Evolutionary conservation across 768 basidiomycete genomes (phyloP).

Genomic region (Cystobasidium tubakii): DNA sequence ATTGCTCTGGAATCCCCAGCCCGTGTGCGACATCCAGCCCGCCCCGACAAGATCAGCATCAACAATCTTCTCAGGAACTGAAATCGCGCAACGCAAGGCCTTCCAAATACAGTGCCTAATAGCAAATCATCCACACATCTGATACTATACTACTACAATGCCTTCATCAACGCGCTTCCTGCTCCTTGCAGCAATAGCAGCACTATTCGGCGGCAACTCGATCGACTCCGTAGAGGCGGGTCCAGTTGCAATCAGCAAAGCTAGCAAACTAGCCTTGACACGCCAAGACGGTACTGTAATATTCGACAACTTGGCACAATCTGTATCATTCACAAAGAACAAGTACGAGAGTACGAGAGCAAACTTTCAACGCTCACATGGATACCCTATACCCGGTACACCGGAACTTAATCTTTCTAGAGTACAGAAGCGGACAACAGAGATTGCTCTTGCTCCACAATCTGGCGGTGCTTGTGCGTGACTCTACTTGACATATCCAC

Average conservation of each 20-base stretch:
- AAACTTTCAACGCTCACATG: slow-evolving; percentile 22
- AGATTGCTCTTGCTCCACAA: neutral
- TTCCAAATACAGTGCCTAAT: too few species aligned
- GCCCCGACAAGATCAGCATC: neutral
- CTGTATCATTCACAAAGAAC: slow-evolving; percentile 20
- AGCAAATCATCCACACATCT: too few species aligned
- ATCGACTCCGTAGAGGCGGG: slow-evolving; percentile 12
- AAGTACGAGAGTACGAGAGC: slow-evolving; percentile 10
- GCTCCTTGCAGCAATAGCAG: neutral
- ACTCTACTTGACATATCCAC: too few species aligned
- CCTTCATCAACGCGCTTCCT: neutral
- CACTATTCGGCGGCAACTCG: neutral
- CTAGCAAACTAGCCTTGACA: neutral
- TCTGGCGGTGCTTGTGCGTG: slow-evolving; percentile 12
- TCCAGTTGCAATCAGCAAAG: neutral
- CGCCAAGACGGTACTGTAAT: neutral
- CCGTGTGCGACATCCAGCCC: neutral
- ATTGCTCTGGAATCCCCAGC: neutral
- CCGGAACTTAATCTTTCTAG: slow-evolving; percentile 9
- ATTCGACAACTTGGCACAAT: slow-evolving; percentile 8
- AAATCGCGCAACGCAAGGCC: too few species aligned
- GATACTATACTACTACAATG: slow-evolving; percentile 1
- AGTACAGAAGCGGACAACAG: neutral
- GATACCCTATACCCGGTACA: slow-evolving; percentile 4
- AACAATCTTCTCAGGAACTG: neutral